Conservation (phyloP, 768 basidiomycete genomes). For the Termitomyces sp. region DNA sequence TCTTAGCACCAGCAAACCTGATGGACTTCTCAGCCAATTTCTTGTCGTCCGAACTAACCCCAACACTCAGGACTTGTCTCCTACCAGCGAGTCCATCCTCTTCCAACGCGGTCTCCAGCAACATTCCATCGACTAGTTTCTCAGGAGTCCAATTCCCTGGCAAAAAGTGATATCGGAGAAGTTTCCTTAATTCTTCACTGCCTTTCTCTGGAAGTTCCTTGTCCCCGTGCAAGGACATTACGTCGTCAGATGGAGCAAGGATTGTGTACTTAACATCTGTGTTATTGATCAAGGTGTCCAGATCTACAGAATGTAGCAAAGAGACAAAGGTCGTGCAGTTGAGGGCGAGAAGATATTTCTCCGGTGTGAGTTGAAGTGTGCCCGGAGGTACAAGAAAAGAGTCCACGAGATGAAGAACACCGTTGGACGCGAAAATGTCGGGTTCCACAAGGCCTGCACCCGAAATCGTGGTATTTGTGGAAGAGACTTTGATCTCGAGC, state of each 20-base stretch:
- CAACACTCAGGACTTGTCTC: slow-evolving; percentile 69
- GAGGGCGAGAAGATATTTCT: slow-evolving; percentile 90
- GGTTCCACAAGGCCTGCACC: slow-evolving; percentile 62
- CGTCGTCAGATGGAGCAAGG: slow-evolving; percentile 88
- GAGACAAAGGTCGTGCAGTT: slow-evolving; percentile 92
- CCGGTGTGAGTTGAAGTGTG: slow-evolving; percentile 80
- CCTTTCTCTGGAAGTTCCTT: slow-evolving; percentile 63
- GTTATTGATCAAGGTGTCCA: slow-evolving; percentile 69
- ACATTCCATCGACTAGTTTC: slow-evolving; percentile 69
- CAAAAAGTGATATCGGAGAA: slow-evolving; percentile 89
- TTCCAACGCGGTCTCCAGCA: slow-evolving; percentile 77
- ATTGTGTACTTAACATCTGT: slow-evolving; percentile 77
- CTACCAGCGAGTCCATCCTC: slow-evolving; percentile 69
- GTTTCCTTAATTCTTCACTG: slow-evolving; percentile 64
- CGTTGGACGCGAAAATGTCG: slow-evolving; percentile 93
- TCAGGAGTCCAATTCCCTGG: slow-evolving; percentile 73
- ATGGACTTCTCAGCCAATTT: slow-evolving; percentile 53
- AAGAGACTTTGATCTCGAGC: slow-evolving; percentile 57
- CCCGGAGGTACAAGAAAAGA: slow-evolving; percentile 77
- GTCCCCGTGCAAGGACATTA: slow-evolving; percentile 57
- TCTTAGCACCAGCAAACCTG: slow-evolving; percentile 79
- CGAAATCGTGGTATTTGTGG: slow-evolving; percentile 55
- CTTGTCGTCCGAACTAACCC: slow-evolving; percentile 53
- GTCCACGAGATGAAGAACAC: slow-evolving; percentile 89
- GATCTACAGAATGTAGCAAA: slow-evolving; percentile 79